Base-by-base conservation (phyloP, 495 filamentous ascomycete species). In the Tuber borchii region DNA sequence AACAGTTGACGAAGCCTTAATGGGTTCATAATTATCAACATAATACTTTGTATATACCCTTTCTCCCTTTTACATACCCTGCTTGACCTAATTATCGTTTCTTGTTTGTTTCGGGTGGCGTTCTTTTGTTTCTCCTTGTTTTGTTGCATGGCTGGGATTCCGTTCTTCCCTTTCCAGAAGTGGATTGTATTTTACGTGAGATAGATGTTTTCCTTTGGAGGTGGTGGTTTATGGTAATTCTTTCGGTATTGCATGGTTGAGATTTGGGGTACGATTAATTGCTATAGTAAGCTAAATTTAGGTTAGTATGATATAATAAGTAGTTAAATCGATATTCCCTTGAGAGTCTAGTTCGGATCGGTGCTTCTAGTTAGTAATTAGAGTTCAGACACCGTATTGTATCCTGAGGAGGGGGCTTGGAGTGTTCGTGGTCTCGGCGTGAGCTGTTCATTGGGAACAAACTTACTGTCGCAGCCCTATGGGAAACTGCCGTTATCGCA, bases 1-100 rank as follows among this genome's bases (percentile, higher is more conserved):
- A 91, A 83, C 90, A 92, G 82, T 86, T 92, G 65, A 86, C 86
- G 61, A 92, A 92, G 86, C 90, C 90, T 34, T 90, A 77, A 65
- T 8, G 56, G 26, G 26, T 61, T 61, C 31, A n/a, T 31, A 61
- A 2, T 26, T 61, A 14, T 61, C 51, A 26, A n/a, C 9, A 12
- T 26, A 26, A 61, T 26, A 14, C n/a, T 5, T 14, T 61, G 51
- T 65, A 65, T 17, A 26, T 65, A 31, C 26, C 12, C 26, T 34
- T 65, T 31, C 26, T 34, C 16, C 34, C 31, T 1, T 34, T 65
- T 65, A 34, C 42, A 43, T 43, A 43, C 12, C 14, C 5, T 34
- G 34, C 26, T 17, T 31, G 26, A 34, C 26, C 2, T 19, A 17
- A 46, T 46, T 16, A 16, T 56, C 12, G 26, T 6, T 19, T 34